phyloP scores from a whole-genome alignment of 176 grass and related monocot genomes.

The Canna indica region DNA sequence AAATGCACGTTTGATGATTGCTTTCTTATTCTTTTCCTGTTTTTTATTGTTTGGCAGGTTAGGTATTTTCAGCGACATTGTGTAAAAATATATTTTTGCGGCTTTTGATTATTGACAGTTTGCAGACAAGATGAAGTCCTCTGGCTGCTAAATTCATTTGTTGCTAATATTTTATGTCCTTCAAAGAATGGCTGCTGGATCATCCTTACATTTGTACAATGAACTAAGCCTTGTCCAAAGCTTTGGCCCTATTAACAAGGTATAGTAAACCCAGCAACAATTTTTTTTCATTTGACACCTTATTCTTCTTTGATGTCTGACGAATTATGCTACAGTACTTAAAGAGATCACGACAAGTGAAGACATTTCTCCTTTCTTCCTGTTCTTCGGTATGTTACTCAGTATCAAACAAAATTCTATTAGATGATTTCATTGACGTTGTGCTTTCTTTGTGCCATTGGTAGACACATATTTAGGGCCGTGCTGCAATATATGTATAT shows the following conservation, averaged over 20 bases:
- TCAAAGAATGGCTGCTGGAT: neutral
- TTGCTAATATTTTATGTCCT: neutral
- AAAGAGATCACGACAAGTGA: neutral
- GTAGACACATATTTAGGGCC: too few species aligned
- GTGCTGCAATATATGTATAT: too few species aligned
- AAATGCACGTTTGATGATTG: neutral
- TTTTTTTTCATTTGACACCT: neutral
- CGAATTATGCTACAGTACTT: neutral
- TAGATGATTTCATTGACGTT: neutral
- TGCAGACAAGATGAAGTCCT: neutral
- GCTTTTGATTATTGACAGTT: neutral
- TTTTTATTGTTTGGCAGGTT: neutral
- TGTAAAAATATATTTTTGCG: neutral
- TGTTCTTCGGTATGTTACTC: neutral
- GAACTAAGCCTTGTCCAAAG: neutral
- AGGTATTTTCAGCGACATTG: neutral
- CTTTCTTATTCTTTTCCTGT: neutral
- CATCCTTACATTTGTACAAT: neutral
- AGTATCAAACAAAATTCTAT: neutral
- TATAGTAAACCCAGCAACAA: neutral
- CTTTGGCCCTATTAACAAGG: neutral
- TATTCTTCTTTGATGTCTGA: neutral
- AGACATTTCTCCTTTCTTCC: slow-evolving; percentile 1
- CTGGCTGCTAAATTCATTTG: neutral
- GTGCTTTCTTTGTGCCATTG: neutral